phyloP scores from a whole-genome alignment of 371 early-diverging fungal genomes.

The Capillidium rhysosporum region DNA sequence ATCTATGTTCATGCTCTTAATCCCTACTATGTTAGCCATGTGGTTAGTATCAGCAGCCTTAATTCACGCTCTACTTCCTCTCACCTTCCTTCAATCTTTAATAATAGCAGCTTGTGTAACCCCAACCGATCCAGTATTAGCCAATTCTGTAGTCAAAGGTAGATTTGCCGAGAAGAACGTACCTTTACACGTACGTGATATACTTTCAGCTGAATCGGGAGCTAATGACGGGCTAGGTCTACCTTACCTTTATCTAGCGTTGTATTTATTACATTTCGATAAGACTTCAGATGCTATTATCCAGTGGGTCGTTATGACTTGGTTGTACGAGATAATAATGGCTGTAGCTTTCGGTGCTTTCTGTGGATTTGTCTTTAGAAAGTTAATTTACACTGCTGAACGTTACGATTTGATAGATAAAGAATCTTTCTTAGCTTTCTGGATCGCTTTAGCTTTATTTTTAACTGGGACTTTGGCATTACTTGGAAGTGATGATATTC shows the following conservation, averaged over 20 bases:
- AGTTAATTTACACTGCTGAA: conserved; percentile 45
- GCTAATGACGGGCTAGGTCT: conserved; percentile 69
- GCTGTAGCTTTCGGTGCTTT: conserved; percentile 57
- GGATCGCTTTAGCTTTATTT: conserved; percentile 65
- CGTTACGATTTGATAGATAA: conserved; percentile 60
- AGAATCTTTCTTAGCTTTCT: conserved; percentile 67
- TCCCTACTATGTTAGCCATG: conserved; percentile 73
- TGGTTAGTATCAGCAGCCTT: conserved; percentile 59
- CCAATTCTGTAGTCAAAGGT: conserved; percentile 85
- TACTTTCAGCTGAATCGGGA: conserved; percentile 69
- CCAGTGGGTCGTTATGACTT: conserved; percentile 44
- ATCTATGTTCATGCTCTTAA: conserved; percentile 53
- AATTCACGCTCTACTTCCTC: conserved; percentile 38
- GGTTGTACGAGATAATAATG: conserved; percentile 51
- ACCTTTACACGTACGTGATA: conserved; percentile 49
- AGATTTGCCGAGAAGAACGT: conserved; percentile 82
- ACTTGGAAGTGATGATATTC: conserved; percentile 68
- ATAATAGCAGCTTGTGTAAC: conserved; percentile 76
- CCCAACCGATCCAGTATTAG: conserved; percentile 90
- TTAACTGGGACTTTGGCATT: conserved; percentile 53
- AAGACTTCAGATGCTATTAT: conserved; percentile 35
- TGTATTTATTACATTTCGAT: conserved; percentile 38
- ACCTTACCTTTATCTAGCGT: conserved; percentile 63
- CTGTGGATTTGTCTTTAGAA: conserved; percentile 52
- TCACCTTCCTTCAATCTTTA: conserved; percentile 43